Base-by-base conservation (phyloP, 2,329 filamentous ascomycete species). In the Penicillium rolfsii region DNA sequence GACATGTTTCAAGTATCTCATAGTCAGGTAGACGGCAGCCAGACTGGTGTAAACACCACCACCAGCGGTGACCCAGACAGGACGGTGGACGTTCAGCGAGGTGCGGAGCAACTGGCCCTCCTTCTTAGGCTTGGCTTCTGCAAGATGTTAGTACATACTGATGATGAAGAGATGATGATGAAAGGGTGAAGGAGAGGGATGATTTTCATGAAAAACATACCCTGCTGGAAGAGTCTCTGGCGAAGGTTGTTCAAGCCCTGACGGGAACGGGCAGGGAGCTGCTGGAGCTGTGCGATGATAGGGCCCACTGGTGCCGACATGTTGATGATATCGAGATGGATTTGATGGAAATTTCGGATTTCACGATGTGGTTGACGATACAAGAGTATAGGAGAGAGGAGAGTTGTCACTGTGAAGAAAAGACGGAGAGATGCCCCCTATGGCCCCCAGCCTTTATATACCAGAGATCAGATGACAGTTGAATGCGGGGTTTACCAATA, bases 41-140 rank as follows among this genome's bases (percentile, higher is more conserved):
- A 69, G 64, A 4, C 69, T 73, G 8, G 73, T 75, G 61, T 76
- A 76, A 8, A 68, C 62, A 28, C 69, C 73, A 11, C 71, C 73
- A 0, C 58, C 69, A 11, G 71, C 73, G 3, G 73, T 68, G 14
- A 73, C 33, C 73, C 73, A 76, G 50, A 76, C 73, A 4, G 73
- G 73, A 48, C 64, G 67, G 54, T 76, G 73, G 26, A 69, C 66
- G 24, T 55, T 65, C n/a, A 78, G 56, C 6, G 77, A 72, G 36
- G 68, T 74, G 36, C 65, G 65, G 5, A 74, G 61, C 38, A 74
- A 41, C 41, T 72, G 64, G 43, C 65, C 65, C 57, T 73, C 67
- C 33, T 67, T 68, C 49, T 67, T 66, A 22, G 70, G 67, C 56
- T 72, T 74, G 58, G 73, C 72, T 35, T 65, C 67, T 70, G 35